Evolutionary conservation across 2,329 filamentous ascomycete genomes (phyloP), one percentile per base, ranked within the genome.

Genomic region (Fusarium chlamydosporum): DNA sequence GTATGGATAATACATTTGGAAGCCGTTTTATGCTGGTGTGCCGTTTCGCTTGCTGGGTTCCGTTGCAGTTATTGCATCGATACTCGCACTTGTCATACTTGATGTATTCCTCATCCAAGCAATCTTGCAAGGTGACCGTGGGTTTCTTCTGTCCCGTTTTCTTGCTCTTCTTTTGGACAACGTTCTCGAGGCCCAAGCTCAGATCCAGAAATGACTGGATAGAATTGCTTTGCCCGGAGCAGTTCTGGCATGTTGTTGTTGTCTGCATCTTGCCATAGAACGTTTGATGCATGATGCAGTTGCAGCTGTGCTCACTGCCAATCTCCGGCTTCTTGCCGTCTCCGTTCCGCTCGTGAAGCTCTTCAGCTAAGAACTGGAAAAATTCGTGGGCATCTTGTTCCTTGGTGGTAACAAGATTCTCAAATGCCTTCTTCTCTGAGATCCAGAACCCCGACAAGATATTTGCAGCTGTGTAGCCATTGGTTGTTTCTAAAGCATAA

Each of bases 371-470:
- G 76, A 97, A 97, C 77, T 97, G 94, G 79, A 97, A 96, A 80
- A 97, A 98, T 78, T 98, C 95, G 76, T 98, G 95, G 1, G 95
- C 95, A 76, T 98, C 95, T 81, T 98, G 95, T 79, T 98, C 95
- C 74, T 94, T 93, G 74, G 96, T 97, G 12, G 94, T 96, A 3
- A 95, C 93, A 23, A 94, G 84, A 64, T 91, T 89, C 79, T 92
- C 87, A 65, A 90, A 91, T 0, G 87, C 86, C 77, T 86, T 88
- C 81, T 87, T 89, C 78, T 93, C 92, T 6, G 91, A 93, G 72
- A 94, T 92, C 94, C 94, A 97, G 76, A 94, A 94, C 12, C 92
- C 93, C 59, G 94, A 90, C 43, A 98, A 86, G 76, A 98, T 93
- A 74, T 93, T 94, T 10, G 96, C 91, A 2, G 94, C 93, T 3